Evolutionary conservation across 768 basidiomycete species (phyloP).

Genomic region (Suillus placidus): DNA sequence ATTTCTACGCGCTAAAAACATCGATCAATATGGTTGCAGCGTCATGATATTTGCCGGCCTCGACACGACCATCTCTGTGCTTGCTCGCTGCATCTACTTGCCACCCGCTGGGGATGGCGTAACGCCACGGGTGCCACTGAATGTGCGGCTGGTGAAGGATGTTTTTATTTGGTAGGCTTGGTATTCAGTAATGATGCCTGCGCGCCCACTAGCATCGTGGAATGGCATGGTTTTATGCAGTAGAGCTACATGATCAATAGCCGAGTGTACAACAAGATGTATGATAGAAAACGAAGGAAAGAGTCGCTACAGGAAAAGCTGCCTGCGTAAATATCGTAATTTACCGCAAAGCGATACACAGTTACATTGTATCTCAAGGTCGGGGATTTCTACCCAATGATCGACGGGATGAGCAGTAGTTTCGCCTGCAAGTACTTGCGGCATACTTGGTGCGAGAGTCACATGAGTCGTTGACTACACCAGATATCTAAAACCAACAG

Average conservation of each 20-base stretch:
- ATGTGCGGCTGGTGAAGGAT: conserved; percentile 1
- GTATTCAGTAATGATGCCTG: too few relatives aligned
- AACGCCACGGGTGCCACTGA: conserved; percentile 16
- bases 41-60: conserved; percentile 47
- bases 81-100: conserved; percentile 40
- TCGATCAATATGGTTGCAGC: conserved; percentile 21
- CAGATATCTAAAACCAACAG: conserved; percentile 7
- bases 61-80: conserved; percentile 47
- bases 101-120: conserved; percentile 25
- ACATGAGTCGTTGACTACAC: background rate
- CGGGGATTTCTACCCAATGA: background rate
- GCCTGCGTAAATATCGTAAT: background rate
- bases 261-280: too few relatives aligned
- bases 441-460: background rate
- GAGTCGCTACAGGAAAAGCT: background rate
- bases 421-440: background rate
- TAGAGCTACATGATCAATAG: too few relatives aligned
- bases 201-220: too few relatives aligned
- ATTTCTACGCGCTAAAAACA: background rate
- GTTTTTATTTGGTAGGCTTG: background rate
- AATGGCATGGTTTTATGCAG: too few relatives aligned
- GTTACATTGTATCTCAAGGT: background rate
- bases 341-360: background rate
- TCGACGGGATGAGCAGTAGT: background rate
- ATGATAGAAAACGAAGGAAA: background rate